Evolutionary conservation across 2,329 filamentous ascomycete genomes (phyloP).

Genomic region (Monosporascus sp.): DNA sequence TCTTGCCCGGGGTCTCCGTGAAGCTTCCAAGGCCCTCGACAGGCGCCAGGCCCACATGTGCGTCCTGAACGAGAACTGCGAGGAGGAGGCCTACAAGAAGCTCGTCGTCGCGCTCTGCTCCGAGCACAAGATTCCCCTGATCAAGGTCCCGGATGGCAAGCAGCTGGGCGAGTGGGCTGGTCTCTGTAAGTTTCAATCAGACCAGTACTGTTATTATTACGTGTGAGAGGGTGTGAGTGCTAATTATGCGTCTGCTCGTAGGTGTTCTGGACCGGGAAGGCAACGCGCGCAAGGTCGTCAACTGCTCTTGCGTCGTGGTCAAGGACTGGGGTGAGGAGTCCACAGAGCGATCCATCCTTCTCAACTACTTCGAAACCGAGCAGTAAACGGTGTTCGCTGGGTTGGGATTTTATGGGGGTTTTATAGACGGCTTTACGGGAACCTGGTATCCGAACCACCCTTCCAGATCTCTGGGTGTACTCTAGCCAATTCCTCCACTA

Average conservation of each 20-base stretch:
- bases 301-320: constrained; percentile 99
- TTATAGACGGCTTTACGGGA: constrained; percentile 19
- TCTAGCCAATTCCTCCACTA: constrained; percentile 39
- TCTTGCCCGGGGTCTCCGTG: constrained; percentile 94
- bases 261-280: constrained; percentile 98
- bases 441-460: constrained; percentile 18
- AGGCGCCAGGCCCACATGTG: constrained; percentile 99
- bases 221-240: constrained; percentile 3
- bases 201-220: background rate
- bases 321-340: constrained; percentile 99
- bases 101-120: constrained; percentile 96
- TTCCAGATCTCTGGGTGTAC: constrained; percentile 22
- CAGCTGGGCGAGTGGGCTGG: constrained; percentile 99
- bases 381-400: constrained; percentile 45
- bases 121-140: constrained; percentile 99
- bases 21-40: constrained; percentile 98
- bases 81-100: constrained; percentile 99
- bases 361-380: constrained; percentile 99
- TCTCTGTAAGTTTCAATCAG: constrained; percentile 72
- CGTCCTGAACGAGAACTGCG: constrained; percentile 98
- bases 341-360: constrained; percentile 95
- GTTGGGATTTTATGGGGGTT: constrained; percentile 23
- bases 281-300: constrained; percentile 99
- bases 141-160: constrained; percentile 99
- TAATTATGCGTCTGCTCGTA: constrained; percentile 35